Evolutionary conservation across 306 rosid species (phyloP).

Genomic region (Morella rubra): DNA sequence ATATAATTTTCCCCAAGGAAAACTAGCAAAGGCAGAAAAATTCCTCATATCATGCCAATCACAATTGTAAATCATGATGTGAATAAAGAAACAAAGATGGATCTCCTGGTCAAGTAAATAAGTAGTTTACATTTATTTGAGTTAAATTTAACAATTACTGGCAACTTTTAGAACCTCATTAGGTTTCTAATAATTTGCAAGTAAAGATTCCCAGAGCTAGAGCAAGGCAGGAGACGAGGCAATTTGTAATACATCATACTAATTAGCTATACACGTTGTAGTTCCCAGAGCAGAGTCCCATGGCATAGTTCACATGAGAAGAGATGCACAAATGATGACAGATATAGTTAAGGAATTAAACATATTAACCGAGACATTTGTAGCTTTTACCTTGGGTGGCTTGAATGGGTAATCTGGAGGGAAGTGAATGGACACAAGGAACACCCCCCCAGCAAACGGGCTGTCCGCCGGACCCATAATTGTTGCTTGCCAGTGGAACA

Average conservation of each 20-base stretch:
- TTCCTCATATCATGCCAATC: neutral
- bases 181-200: neutral
- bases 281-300: neutral
- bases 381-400: conserved; percentile 52
- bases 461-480: conserved; percentile 60
- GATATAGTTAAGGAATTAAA: neutral
- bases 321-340: neutral
- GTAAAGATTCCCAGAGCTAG: neutral
- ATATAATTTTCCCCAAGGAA: neutral
- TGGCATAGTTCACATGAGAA: no score
- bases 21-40: neutral
- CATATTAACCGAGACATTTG: neutral
- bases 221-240: neutral
- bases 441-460: conserved; percentile 61
- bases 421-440: conserved; percentile 59
- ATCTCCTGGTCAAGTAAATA: neutral
- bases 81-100: neutral
- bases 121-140: neutral
- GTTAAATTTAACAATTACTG: no score
- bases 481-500: conserved; percentile 61
- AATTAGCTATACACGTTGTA: neutral
- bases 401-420: conserved; percentile 63
- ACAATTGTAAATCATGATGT: neutral
- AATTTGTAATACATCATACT: neutral
- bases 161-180: neutral